Evolutionary conservation across 164 flowering plant genomes (phyloP).

Genomic region (Echeveria elegans): DNA sequence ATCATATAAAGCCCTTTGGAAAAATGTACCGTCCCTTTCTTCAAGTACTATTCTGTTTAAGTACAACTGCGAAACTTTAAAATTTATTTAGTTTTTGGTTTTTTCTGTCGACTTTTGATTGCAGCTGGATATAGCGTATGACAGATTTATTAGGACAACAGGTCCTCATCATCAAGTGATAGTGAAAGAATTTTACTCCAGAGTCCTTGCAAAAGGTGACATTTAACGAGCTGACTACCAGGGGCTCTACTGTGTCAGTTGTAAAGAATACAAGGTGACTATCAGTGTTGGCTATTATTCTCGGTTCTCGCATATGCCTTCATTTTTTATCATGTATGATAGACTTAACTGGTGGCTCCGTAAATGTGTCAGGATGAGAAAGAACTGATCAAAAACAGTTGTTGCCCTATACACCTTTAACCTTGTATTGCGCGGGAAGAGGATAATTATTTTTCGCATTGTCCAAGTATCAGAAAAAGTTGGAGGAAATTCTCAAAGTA

Average conservation of each 20-base stretch:
- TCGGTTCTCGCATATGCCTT: background rate
- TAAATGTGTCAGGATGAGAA: slow-evolving; percentile 67
- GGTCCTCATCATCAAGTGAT: slow-evolving; percentile 76
- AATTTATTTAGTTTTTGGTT: too few species aligned
- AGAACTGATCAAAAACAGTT: slow-evolving; percentile 67
- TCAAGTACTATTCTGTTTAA: too few species aligned
- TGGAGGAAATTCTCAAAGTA: slow-evolving; percentile 51
- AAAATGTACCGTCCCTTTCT: slow-evolving; percentile 37
- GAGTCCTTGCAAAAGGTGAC: slow-evolving; percentile 82
- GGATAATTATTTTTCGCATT: slow-evolving; percentile 92
- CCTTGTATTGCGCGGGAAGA: slow-evolving; percentile 77
- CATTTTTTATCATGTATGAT: background rate
- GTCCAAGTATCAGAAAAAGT: slow-evolving; percentile 66
- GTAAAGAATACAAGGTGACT: slow-evolving; percentile 92
- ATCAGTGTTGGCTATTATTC: background rate
- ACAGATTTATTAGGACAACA: slow-evolving; percentile 93
- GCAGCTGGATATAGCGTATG: slow-evolving; percentile 79
- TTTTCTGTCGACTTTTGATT: slow-evolving; percentile 8
- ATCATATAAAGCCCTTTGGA: slow-evolving; percentile 74
- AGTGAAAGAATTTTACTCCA: slow-evolving; percentile 78
- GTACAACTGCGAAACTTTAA: too few species aligned
- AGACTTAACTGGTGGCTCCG: background rate
- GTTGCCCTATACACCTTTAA: slow-evolving; percentile 83
- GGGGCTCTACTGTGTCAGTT: slow-evolving; percentile 91
- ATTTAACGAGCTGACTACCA: slow-evolving; percentile 89